A percentile compares a stretch with the other conserved stretches of the same genome.
These are phyloP conservation scores for Dactylellina drechsleri DNA, from an alignment of 2,329 filamentous ascomycete species.

Conservation along the genomic window DNA sequence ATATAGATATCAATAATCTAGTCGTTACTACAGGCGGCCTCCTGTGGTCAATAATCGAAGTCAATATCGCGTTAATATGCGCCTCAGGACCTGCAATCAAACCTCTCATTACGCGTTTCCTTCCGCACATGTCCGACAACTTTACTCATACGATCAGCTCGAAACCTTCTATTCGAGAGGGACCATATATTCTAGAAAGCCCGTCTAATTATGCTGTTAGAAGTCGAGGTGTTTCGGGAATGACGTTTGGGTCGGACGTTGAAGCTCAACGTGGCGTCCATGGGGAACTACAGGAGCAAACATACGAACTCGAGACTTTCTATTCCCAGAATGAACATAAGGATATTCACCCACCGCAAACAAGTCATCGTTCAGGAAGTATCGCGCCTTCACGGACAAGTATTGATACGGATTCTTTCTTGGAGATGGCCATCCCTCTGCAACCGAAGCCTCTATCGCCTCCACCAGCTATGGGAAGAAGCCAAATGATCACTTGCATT, in stretches of 20 bases:
- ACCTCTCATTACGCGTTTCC: constrained; percentile 13
- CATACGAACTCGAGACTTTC: neutral
- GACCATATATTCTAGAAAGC: neutral
- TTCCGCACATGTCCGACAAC: constrained; percentile 6
- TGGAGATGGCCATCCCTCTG: neutral
- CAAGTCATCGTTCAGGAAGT: neutral
- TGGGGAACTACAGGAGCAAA: neutral
- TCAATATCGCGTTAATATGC: constrained; percentile 16
- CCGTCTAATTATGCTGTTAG: neutral
- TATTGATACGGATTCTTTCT: neutral
- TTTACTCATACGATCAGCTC: constrained; percentile 1
- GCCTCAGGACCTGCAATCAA: constrained; percentile 21
- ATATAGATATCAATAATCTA: neutral
- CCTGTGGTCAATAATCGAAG: constrained; percentile 19
- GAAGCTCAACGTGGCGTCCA: neutral
- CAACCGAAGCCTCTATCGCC: constrained; percentile 7
- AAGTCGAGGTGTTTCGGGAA: neutral
- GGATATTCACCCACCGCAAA: neutral
- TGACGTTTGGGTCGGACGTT: neutral
- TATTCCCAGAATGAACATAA: neutral
- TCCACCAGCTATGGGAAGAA: neutral
- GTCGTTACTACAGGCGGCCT: neutral
- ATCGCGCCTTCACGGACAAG: neutral
- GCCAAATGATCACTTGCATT: neutral
- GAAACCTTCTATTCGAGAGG: neutral